Base-by-base conservation (phyloP, 805 yeast genomes). In the Candida sakaeoensis region DNA sequence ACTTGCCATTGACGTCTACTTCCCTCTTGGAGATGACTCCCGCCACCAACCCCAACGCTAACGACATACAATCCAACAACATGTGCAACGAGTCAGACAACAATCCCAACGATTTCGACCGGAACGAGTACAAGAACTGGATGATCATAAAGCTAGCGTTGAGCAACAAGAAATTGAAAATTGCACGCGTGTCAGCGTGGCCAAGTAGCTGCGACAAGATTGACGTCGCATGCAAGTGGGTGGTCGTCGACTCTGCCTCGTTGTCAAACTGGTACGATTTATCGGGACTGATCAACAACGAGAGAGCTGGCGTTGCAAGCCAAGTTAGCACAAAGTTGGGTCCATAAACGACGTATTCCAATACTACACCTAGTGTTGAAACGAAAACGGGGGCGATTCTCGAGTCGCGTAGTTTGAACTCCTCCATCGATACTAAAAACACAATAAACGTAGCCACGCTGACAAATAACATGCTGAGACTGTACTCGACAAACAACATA, bases 121-220 rank as follows among this genome's bases (percentile, higher is more conserved):
- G 74, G 63, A 93, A 84, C 0, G 98, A 90, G 58, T 93, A 93
- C 8, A 93, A 64, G 48, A 93, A 71, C 64, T 93, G 99, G 29
- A 93, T 81, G 53, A 93, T 79, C 99, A 93, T 93, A 63, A 93
- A 93, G 2, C 93, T 77, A 9, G 95, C 79, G 61, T 93, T 93
- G 44, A 93, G 71, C 47, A 91, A 60, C 35, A 93, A 63, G 53
- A 91, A 93, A 42, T 87, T 82, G 61, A 93, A 90, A 22, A 93
- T 93, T 9, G 95, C 88, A 45, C 85, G 72, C 0, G 97, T 89
- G 47, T 89, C 96, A 1, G 63, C 41, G 44, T 68, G 73, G 21
- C 52, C 42, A 37, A 65, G 43, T 31, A 68, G 47, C 41, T 65
- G 65, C 24, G 46, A 50, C n/a, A 65, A 40, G 15, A 64, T 58